Percentiles rank a stretch among this genome's conserved stretches.
phyloP scores from a whole-genome alignment of 2,329 filamentous ascomycete species.

The Leptoxyphium fumago region DNA sequence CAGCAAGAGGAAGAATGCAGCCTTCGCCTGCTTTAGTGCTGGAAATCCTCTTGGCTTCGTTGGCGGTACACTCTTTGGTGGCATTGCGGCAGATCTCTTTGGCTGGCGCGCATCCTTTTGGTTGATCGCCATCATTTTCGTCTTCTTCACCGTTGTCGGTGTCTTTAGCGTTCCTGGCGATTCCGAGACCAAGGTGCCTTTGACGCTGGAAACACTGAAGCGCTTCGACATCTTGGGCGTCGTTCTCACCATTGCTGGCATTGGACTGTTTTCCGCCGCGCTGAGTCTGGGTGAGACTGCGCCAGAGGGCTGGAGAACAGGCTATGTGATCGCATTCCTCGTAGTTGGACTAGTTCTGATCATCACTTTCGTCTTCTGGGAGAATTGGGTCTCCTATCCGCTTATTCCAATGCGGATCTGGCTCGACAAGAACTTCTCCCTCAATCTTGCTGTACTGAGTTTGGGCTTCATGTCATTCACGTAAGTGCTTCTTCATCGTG shows the following conservation, averaged over 20 bases:
- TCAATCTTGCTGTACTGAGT: slow-evolving; percentile 43
- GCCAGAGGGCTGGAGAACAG: slow-evolving; percentile 45
- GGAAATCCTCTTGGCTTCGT: slow-evolving; percentile 45
- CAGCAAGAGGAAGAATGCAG: slow-evolving; percentile 46
- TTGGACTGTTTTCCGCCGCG: slow-evolving; percentile 49
- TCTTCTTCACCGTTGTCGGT: slow-evolving; percentile 41
- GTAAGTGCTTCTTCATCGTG: neutral
- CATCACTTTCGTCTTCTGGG: slow-evolving; percentile 46
- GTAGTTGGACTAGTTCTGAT: slow-evolving; percentile 45
- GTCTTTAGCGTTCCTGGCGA: slow-evolving; percentile 48
- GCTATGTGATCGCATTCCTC: slow-evolving; percentile 48
- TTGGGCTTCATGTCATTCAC: slow-evolving; percentile 49
- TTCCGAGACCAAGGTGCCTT: slow-evolving; percentile 29
- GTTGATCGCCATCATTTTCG: slow-evolving; percentile 49
- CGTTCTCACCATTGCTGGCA: slow-evolving; percentile 45
- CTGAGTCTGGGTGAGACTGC: slow-evolving; percentile 42
- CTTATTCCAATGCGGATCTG: slow-evolving; percentile 42
- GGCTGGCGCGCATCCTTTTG: slow-evolving; percentile 51
- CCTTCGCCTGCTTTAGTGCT: slow-evolving; percentile 47
- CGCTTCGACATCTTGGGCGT: slow-evolving; percentile 49
- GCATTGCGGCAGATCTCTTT: slow-evolving; percentile 45
- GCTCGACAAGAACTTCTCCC: slow-evolving; percentile 48
- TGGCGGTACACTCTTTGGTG: slow-evolving; percentile 44
- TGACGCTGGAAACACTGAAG: slow-evolving; percentile 35
- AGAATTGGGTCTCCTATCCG: slow-evolving; percentile 34